Conservation (phyloP, 208 protist species). For the Crithidia thermophila region DNA sequence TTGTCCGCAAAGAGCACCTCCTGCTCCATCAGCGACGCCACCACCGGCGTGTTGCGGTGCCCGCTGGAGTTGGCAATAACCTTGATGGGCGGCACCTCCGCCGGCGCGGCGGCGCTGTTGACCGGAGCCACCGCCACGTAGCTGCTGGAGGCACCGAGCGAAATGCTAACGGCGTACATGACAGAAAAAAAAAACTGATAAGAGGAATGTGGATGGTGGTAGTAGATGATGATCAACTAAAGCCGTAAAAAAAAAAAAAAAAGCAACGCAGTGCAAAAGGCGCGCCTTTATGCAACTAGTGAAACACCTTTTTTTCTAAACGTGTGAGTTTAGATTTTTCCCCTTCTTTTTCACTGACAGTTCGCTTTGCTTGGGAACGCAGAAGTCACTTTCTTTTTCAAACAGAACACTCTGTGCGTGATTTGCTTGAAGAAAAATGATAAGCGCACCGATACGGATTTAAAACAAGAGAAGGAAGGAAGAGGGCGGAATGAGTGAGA, state of each 20-base stretch:
- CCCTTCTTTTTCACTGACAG: too few relatives aligned
- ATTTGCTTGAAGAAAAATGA: too few relatives aligned
- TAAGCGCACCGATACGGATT: too few relatives aligned
- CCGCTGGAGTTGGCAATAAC: conserved; percentile 82
- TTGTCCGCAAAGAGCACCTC: conserved; percentile 86
- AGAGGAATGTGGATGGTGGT: not conserved
- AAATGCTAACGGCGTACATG: conserved; percentile 87
- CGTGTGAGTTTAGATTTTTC: too few relatives aligned
- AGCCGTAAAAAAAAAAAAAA: conserved; percentile 15
- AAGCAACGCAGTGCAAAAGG: too few relatives aligned
- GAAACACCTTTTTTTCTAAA: too few relatives aligned
- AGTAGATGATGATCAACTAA: not conserved
- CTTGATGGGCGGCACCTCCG: conserved; percentile 38
- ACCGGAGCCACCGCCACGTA: conserved; percentile 66
- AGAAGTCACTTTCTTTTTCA: too few relatives aligned
- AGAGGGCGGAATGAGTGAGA: too few relatives aligned
- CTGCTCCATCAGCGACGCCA: conserved; percentile 69
- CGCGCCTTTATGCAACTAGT: too few relatives aligned
- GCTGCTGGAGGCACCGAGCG: conserved; percentile 75
- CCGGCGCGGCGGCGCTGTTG: conserved; percentile 19
- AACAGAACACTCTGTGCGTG: too few relatives aligned
- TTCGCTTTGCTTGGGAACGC: too few relatives aligned
- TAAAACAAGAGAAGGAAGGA: too few relatives aligned
- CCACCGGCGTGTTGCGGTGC: conserved; percentile 72
- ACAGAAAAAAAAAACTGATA: not conserved